phyloP scores from a whole-genome alignment of 1,284 basidiomycete species.

The Ustilago crameri region DNA sequence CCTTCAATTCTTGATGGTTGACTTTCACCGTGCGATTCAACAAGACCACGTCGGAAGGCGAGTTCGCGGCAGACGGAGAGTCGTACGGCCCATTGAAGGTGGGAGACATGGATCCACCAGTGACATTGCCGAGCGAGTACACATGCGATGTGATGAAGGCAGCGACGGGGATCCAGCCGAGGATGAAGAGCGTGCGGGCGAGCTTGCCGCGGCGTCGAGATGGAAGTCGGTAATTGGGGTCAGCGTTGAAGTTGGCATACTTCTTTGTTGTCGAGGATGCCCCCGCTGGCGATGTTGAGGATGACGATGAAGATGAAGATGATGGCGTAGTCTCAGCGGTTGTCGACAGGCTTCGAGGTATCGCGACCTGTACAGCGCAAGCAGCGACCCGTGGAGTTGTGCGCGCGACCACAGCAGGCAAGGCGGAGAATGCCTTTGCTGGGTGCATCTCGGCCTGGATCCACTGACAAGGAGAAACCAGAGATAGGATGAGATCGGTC shows the following conservation, averaged over 20 bases:
- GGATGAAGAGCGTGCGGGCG: slow-evolving; percentile 22
- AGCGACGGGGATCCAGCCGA: slow-evolving; percentile 72
- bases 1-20: slow-evolving; percentile 61
- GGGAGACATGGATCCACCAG: slow-evolving; percentile 68
- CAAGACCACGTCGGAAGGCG: slow-evolving; percentile 71
- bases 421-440: not conserved
- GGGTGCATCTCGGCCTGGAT: not conserved
- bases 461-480: not conserved
- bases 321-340: not conserved
- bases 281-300: not conserved
- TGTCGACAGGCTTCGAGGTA: not conserved
- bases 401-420: not conserved
- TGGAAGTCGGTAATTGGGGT: slow-evolving; percentile 4
- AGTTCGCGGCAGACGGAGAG: slow-evolving; percentile 64
- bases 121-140: slow-evolving; percentile 70
- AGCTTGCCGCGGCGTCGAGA: slow-evolving; percentile 5
- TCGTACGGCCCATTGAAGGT: slow-evolving; percentile 39
- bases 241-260: slow-evolving; percentile 10
- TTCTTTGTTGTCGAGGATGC: not conserved
- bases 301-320: slow-evolving; percentile 3
- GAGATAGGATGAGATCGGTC: not conserved
- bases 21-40: slow-evolving; percentile 70
- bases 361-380: too few species aligned
- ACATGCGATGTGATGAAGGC: slow-evolving; percentile 71
- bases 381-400: not conserved